A percentile compares a stretch with the other conserved stretches of the same genome.
Evolutionary conservation across 768 basidiomycete genomes (phyloP).

Genomic region (Exsudoporus frostii): DNA sequence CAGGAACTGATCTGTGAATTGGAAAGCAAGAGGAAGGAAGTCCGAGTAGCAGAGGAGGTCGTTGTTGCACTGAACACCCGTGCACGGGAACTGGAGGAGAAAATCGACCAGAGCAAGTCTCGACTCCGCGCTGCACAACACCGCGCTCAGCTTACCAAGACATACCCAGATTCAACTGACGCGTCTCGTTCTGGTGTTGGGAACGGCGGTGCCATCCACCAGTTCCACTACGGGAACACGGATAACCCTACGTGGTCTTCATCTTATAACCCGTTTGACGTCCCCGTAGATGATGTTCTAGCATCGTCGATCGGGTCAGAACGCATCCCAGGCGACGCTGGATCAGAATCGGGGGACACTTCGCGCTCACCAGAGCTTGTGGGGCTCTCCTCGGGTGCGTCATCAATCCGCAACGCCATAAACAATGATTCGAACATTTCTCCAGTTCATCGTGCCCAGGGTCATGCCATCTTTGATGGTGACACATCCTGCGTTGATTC

Average conservation of each 20-base stretch:
- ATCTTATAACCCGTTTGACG: constrained; percentile 33
- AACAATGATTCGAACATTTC: constrained; percentile 9
- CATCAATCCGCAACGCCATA: constrained; percentile 21
- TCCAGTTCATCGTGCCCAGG: constrained; percentile 32
- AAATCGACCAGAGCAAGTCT: constrained; percentile 59
- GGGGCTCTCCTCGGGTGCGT: constrained; percentile 32
- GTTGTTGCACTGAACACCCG: constrained; percentile 59
- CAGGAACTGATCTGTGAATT: constrained; percentile 42
- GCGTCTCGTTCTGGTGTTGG: constrained; percentile 1
- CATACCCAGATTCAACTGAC: constrained; percentile 29
- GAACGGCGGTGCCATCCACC: constrained; percentile 6
- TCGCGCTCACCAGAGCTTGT: constrained; percentile 27
- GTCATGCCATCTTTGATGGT: constrained; percentile 42
- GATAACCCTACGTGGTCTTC: constrained; percentile 24
- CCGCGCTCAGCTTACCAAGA: constrained; percentile 46
- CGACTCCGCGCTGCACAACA: constrained; percentile 57
- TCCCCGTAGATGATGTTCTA: constrained; percentile 18
- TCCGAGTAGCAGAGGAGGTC: constrained; percentile 59
- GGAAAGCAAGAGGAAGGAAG: constrained; percentile 56
- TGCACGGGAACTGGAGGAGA: constrained; percentile 72
- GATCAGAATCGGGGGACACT: constrained; percentile 13
- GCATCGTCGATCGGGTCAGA: constrained; percentile 15
- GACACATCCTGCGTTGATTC: constrained; percentile 33
- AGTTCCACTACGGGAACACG: constrained; percentile 7
- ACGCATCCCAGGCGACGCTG: constrained; percentile 2